phyloP scores from a whole-genome alignment of 2,329 filamentous ascomycete species.

The Achaetomium macrosporum region DNA sequence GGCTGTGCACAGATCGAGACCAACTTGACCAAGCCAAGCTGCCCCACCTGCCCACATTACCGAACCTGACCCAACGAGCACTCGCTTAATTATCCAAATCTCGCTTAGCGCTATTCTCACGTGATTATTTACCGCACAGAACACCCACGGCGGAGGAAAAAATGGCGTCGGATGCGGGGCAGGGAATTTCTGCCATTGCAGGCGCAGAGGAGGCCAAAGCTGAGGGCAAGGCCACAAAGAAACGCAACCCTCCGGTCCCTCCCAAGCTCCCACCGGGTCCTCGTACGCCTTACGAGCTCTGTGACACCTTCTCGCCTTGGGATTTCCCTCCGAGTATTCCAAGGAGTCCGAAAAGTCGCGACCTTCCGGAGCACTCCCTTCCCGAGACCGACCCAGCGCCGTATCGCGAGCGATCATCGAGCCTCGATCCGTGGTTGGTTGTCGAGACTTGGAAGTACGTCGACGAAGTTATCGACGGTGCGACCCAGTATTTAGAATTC shows the following conservation, averaged over 20 bases:
- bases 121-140: conserved; percentile 22
- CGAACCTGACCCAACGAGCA: background rate
- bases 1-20: background rate
- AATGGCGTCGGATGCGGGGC: conserved; percentile 26
- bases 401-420: background rate
- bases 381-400: background rate
- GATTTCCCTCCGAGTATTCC: conserved; percentile 9
- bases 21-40: too few species aligned
- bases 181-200: conserved; percentile 21
- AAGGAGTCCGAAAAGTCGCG: background rate
- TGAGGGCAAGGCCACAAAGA: conserved; percentile 16
- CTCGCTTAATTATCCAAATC: conserved; percentile 14
- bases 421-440: background rate
- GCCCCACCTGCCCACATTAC: conserved; percentile 6
- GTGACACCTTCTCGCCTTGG: conserved; percentile 17
- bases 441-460: background rate
- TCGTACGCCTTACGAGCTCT: conserved; percentile 16
- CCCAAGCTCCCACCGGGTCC: conserved; percentile 10
- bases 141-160: conserved; percentile 16
- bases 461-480: conserved; percentile 9
- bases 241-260: conserved; percentile 16
- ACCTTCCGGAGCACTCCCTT: too few species aligned
- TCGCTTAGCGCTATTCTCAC: conserved; percentile 13
- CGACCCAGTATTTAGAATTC: conserved; percentile 8
- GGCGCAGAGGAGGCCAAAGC: conserved; percentile 6